These are phyloP conservation scores for Eucalyptus albens DNA, from an alignment of 345 rosid genomes.

Conservation along the genomic window DNA sequence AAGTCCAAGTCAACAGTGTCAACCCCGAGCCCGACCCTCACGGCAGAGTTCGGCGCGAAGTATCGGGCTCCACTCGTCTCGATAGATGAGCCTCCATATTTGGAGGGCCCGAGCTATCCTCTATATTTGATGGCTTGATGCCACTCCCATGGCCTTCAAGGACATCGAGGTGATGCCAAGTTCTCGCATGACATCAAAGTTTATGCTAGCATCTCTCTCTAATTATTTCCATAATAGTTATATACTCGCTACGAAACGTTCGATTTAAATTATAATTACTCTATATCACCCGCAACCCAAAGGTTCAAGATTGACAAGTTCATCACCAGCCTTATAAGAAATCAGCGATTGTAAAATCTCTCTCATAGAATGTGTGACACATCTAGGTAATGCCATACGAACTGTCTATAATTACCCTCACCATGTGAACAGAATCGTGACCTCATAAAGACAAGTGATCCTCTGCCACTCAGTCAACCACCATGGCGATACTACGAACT, in stretches of 20 bases:
- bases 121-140: neutral
- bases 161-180: neutral
- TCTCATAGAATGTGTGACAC: neutral
- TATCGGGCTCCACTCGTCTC: neutral
- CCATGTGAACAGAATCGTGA: neutral
- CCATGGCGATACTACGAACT: neutral
- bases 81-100: neutral
- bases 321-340: neutral
- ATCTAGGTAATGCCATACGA: neutral
- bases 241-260: accelerated
- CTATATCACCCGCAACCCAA: accelerated
- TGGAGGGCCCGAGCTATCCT: neutral
- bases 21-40: accelerated
- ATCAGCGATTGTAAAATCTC: neutral
- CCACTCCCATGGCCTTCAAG: neutral
- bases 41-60: accelerated
- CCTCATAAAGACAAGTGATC: neutral
- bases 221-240: accelerated
- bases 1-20: neutral
- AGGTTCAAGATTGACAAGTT: neutral
- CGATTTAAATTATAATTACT: neutral
- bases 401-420: neutral
- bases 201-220: neutral
- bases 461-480: neutral
- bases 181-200: neutral